phyloP scores from a whole-genome alignment of 1,139 yeast species.

The Ogataea hybrid region DNA sequence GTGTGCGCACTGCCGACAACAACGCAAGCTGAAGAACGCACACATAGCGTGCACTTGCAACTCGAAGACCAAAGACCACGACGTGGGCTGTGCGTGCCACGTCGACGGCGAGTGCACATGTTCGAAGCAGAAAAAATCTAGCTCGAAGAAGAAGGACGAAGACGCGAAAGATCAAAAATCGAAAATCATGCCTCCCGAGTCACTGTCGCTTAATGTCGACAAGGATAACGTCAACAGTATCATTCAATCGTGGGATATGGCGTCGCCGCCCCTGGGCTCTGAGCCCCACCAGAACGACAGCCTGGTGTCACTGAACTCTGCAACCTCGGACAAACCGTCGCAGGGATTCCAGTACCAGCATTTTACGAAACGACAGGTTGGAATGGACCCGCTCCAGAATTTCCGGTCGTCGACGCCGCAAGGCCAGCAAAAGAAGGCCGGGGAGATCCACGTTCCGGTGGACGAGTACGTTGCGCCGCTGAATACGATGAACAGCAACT shows the following conservation, averaged over 20 bases:
- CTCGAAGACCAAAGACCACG: slow-evolving; percentile 44
- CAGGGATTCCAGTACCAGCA: slow-evolving; percentile 17
- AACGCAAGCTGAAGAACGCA: slow-evolving; percentile 64
- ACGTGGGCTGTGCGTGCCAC: slow-evolving; percentile 51
- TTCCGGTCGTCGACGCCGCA: slow-evolving; percentile 25
- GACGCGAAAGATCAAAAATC: slow-evolving; percentile 9
- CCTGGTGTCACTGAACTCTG: slow-evolving; percentile 20
- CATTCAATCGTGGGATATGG: slow-evolving; percentile 29
- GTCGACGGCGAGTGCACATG: slow-evolving; percentile 61
- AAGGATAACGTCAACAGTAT: slow-evolving; percentile 14
- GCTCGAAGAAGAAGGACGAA: slow-evolving; percentile 20
- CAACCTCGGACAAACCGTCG: slow-evolving; percentile 14
- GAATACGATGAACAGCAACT: slow-evolving; percentile 34
- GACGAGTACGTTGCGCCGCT: slow-evolving; percentile 41
- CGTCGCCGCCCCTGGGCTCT: slow-evolving; percentile 23
- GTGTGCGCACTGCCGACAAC: slow-evolving; percentile 83
- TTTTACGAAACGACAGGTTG: slow-evolving; percentile 27
- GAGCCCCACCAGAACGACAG: slow-evolving; percentile 22
- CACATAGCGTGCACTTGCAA: slow-evolving; percentile 80
- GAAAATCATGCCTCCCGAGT: slow-evolving; percentile 3
- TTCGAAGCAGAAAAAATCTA: slow-evolving; percentile 34
- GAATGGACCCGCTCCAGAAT: slow-evolving; percentile 31
- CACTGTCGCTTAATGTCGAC: slow-evolving; percentile 6
- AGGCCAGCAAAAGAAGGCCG: slow-evolving; percentile 31
- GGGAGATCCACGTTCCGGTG: slow-evolving; percentile 44